phyloP scores from a whole-genome alignment of 2,329 filamentous ascomycete species.

The Colletotrichum sidae region DNA sequence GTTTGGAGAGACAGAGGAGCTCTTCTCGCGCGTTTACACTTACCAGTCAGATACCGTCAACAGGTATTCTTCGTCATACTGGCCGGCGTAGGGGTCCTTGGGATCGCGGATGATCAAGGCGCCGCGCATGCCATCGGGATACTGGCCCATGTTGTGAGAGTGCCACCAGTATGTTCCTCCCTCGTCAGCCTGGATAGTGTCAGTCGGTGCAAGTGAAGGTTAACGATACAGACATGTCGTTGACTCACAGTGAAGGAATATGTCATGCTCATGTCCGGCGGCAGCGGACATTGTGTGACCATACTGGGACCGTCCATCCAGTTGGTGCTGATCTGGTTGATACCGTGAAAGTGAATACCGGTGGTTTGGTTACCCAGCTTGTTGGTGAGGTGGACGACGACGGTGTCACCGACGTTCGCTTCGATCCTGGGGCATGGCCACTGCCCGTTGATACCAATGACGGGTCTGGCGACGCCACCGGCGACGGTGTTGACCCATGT shows the following conservation, averaged over 20 bases:
- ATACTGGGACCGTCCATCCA: slow-evolving; percentile 70
- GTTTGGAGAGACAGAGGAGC: too few relatives aligned
- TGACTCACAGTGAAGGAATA: slow-evolving; percentile 62
- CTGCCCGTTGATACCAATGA: slow-evolving; percentile 68
- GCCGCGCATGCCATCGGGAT: slow-evolving; percentile 75
- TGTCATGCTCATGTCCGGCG: slow-evolving; percentile 62
- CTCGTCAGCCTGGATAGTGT: slow-evolving; percentile 41
- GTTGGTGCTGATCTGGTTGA: slow-evolving; percentile 63
- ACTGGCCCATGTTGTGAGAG: slow-evolving; percentile 73
- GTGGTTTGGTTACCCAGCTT: slow-evolving; percentile 64
- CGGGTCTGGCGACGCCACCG: slow-evolving; percentile 50
- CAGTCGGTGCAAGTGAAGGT: not conserved
- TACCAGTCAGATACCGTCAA: slow-evolving; percentile 55
- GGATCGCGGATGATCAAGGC: slow-evolving; percentile 71
- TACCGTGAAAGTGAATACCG: slow-evolving; percentile 69
- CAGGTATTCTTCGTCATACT: slow-evolving; percentile 69
- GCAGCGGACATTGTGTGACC: slow-evolving; percentile 66
- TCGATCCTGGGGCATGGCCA: slow-evolving; percentile 71
- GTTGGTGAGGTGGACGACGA: slow-evolving; percentile 63
- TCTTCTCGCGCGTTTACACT: slow-evolving; percentile 2
- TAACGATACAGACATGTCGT: not conserved
- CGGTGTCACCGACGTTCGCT: slow-evolving; percentile 61
- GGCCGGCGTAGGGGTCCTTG: slow-evolving; percentile 60
- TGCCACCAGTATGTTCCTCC: slow-evolving; percentile 67
- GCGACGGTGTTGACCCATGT: slow-evolving; percentile 54